These are phyloP conservation scores for Echria macrotheca DNA, from an alignment of 495 filamentous ascomycete genomes.

Conservation along the genomic window DNA sequence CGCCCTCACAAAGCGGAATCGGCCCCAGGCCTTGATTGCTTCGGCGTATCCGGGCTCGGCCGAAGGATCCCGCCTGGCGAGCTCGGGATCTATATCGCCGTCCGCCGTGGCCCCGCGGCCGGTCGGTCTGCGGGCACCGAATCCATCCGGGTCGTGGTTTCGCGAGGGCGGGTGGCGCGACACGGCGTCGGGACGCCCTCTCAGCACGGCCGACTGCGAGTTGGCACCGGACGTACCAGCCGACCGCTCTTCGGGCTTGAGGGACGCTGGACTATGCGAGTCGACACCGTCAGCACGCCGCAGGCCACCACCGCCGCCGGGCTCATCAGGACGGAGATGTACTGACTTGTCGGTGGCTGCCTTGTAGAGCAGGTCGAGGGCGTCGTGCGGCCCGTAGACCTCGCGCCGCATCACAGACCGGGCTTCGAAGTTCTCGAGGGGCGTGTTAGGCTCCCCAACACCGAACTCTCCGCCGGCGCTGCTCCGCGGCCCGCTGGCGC, in stretches of 20 bases:
- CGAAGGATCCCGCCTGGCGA: constrained; percentile 26
- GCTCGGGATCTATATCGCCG: constrained; percentile 34
- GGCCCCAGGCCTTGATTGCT: constrained; percentile 79
- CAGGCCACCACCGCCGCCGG: neutral
- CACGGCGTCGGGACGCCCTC: constrained; percentile 15
- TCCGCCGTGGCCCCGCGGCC: constrained; percentile 20
- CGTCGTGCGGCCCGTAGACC: constrained; percentile 65
- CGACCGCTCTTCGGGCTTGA: constrained; percentile 21
- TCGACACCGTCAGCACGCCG: constrained; percentile 14
- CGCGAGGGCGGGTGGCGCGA: constrained; percentile 17
- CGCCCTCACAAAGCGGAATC: constrained; percentile 85
- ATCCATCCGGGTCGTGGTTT: constrained; percentile 10
- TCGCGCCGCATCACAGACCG: constrained; percentile 57
- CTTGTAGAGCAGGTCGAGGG: constrained; percentile 63
- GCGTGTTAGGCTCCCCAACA: constrained; percentile 37
- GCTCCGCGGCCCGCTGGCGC: constrained; percentile 22
- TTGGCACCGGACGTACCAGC: constrained; percentile 5
- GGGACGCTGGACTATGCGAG: constrained; percentile 16
- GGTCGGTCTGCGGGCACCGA: constrained; percentile 18
- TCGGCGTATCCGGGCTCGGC: constrained; percentile 51
- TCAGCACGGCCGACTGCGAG: constrained; percentile 16
- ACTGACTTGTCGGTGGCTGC: constrained; percentile 57
- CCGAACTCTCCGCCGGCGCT: constrained; percentile 40
- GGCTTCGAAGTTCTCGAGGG: constrained; percentile 54
- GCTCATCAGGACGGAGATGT: constrained; percentile 12